A percentile compares a stretch with the other conserved stretches of the same genome.
Conservation (phyloP, 164 flowering plant species). For the Dillenia turbinata region DNA sequence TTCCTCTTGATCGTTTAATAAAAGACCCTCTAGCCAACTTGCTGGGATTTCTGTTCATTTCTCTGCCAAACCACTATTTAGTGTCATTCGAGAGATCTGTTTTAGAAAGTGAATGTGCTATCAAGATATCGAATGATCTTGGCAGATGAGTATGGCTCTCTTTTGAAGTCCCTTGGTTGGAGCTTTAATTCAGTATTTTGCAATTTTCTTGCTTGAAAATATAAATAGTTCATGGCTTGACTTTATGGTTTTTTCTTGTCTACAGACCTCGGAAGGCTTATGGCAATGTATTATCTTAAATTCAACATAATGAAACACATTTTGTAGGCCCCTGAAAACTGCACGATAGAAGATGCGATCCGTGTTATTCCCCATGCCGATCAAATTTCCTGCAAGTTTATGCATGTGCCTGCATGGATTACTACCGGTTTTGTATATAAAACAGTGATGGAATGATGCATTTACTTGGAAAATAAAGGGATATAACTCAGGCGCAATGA, state of each 20-base stretch:
- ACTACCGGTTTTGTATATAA: not conserved
- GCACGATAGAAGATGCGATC: slow-evolving; percentile 85
- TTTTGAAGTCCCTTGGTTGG: slow-evolving; percentile 87
- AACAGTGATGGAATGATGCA: slow-evolving; percentile 11
- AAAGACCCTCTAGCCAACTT: not conserved
- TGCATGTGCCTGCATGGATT: not conserved
- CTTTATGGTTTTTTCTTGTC: slow-evolving; percentile 9
- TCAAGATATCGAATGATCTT: slow-evolving; percentile 79
- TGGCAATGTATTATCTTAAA: slow-evolving; percentile 96
- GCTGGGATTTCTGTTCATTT: not conserved
- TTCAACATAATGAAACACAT: slow-evolving; percentile 90
- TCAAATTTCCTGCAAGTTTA: slow-evolving; percentile 76
- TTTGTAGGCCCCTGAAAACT: slow-evolving; percentile 58
- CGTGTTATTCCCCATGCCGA: slow-evolving; percentile 69
- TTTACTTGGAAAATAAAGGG: slow-evolving; percentile 64
- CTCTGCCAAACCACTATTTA: slow-evolving; percentile 7
- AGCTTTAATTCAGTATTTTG: not conserved
- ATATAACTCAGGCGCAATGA: slow-evolving; percentile 97
- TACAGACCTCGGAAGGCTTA: slow-evolving; percentile 92
- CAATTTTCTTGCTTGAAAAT: slow-evolving; percentile 1
- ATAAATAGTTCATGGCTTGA: not conserved
- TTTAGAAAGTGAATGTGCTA: slow-evolving; percentile 80
- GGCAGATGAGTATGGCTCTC: slow-evolving; percentile 93
- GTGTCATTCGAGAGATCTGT: slow-evolving; percentile 58
- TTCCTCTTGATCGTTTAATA: slow-evolving; percentile 36